Base-by-base conservation (phyloP, 208 protist genomes). In the Leishmania lainsoni region DNA sequence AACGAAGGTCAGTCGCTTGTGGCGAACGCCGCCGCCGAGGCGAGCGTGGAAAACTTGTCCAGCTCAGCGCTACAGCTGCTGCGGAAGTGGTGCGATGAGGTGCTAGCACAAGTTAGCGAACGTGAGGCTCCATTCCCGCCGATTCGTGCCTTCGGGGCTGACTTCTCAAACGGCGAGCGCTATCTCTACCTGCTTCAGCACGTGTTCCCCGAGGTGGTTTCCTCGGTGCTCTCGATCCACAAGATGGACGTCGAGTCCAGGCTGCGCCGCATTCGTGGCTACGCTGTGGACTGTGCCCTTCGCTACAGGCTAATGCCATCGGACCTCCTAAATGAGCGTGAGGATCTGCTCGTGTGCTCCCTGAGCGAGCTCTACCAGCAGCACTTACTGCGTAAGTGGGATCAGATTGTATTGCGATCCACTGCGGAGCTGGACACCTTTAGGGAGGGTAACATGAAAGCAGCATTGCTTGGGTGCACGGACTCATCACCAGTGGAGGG, bases 121-220 rank as follows among this genome's bases (percentile, higher is more conserved):
- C 75, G 81, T 42, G 76, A 79, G 45, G 68, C 58, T 17, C 61
- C 73, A 10, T 84, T 83, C 29, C 35, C 12, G 22, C 79, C 72
- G 1, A 79, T 95, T n/a, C 75, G 84, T 26, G 85, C 83, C 70
- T 90, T 97, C 75, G 87, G 85, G 26, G 22, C 76, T 26, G 92
- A 96, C 86, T 97, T 97, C 76, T 81, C 84, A 5, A 87, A 81
- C 74, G 94, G 94, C 8, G 91, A 94, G 68, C 86, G 76, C 17
- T 95, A 91, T 78, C 78, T 87, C 26, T 70, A 84, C 42, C 14
- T 97, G 8, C 78, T 97, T 49, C 75, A 86, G 59, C 70, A 90
- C 52, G 91, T 96, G 9, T 95, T 92, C 71, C 83, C 90, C 20
- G 84, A 91, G 22, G 61, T 73, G 5, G 75, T 80, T 5, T 75